Conservation (phyloP, 495 filamentous ascomycete genomes). For the Aspergillus carlsbadensis region DNA sequence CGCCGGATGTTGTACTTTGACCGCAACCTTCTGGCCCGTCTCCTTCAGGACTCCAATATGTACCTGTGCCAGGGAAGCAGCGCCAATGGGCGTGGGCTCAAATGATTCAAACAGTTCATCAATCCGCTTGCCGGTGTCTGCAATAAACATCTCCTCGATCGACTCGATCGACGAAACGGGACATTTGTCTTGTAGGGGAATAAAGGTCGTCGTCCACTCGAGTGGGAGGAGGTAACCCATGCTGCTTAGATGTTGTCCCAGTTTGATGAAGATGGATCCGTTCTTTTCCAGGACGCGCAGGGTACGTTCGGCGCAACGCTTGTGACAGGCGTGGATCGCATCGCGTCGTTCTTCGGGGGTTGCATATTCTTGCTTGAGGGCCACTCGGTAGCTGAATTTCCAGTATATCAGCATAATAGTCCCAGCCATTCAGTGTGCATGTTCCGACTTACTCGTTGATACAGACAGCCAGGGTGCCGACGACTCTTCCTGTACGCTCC, state of each 20-base stretch:
- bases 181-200: constrained; percentile 94
- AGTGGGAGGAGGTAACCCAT: constrained; percentile 93
- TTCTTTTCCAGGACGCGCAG: constrained; percentile 86
- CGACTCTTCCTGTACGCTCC: constrained; percentile 78
- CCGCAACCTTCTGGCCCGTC: constrained; percentile 87
- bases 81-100: constrained; percentile 75
- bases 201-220: constrained; percentile 96
- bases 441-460: constrained; percentile 77
- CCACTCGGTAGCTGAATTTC: constrained; percentile 77
- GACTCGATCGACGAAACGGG: constrained; percentile 90
- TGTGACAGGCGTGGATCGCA: constrained; percentile 81
- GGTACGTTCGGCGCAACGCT: constrained; percentile 87
- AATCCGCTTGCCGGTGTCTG: constrained; percentile 79
- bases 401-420: background rate
- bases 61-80: constrained; percentile 92
- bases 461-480: constrained; percentile 68
- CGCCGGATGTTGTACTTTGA: constrained; percentile 94
- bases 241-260: constrained; percentile 93
- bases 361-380: constrained; percentile 64
- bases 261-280: constrained; percentile 96
- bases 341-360: constrained; percentile 59
- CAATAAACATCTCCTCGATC: constrained; percentile 78
- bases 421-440: constrained; percentile 3
- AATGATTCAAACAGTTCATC: constrained; percentile 84
- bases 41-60: constrained; percentile 84